Base-by-base conservation (phyloP, 129 eudicot species). In the Logfia minima region DNA sequence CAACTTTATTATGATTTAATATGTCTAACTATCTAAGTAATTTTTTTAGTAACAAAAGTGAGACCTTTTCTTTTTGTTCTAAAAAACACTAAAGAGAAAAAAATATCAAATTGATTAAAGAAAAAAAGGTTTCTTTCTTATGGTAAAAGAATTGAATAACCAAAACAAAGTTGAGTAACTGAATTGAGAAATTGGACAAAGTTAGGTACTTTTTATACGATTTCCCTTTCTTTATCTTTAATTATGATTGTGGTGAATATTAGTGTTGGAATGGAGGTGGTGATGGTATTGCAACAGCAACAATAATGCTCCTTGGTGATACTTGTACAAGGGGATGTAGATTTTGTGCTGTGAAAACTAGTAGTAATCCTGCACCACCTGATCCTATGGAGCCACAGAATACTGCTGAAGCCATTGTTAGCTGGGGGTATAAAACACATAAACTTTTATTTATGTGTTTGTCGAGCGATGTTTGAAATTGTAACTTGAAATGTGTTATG, bases 341-440 rank as follows among this genome's bases (percentile, higher is more conserved):
- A 80, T 94, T 94, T 83, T 94, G 97, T 88, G 99, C 99, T n/a
- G 99, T 94, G 59, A 94, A 94, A 87, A 94, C 99, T 9, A 94
- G 96, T 75, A 84, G 87, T 63, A 94, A 94, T 75, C 99, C 99
- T 11, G 84, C 93, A 13, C 96, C 99, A 19, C 99, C 99, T 14
- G 99, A 91, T 82, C 99, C 97, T 19, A 88, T 89, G 93, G 99
- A 94, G 70, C 99, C 99, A 34, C 84, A 89, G 29, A 94, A 94
- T 82, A 94, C 99, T 24, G 97, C 97, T 32, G 79, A 84, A 82
- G 99, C 99, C 75, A 85, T 94, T 75, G 92, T 89, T 17, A 91
- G 97, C 75, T 94, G 96, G 97, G 99, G 97, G 55, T 48, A 48
- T 48, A 14, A 48, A 13, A 48, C 55, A 48, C 17, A 13, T 2